A percentile compares a stretch with the other conserved stretches of the same genome.
phyloP scores from a whole-genome alignment of 2,329 filamentous ascomycete species.

The Cadophora malorum region DNA sequence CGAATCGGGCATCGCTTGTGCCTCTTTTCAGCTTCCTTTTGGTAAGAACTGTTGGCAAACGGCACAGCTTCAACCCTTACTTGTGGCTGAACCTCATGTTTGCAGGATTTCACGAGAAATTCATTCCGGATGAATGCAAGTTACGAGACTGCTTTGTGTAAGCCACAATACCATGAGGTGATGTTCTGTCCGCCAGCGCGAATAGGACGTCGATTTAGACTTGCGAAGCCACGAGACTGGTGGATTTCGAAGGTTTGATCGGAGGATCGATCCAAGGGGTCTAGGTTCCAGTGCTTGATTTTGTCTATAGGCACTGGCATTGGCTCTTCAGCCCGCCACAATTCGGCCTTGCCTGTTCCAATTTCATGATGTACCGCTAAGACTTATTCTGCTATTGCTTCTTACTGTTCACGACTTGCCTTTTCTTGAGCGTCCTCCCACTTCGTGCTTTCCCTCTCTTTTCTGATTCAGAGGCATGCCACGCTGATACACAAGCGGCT shows the following conservation, averaged over 20 bases:
- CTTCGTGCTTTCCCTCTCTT: slow-evolving; percentile 6
- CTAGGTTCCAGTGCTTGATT: slow-evolving; percentile 7
- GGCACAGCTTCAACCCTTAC: slow-evolving; percentile 13
- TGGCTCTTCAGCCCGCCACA: slow-evolving; percentile 19
- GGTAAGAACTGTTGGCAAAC: slow-evolving; percentile 14
- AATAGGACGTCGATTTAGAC: slow-evolving; percentile 7
- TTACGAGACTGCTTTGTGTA: neutral
- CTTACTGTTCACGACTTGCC: slow-evolving; percentile 2
- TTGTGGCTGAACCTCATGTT: neutral
- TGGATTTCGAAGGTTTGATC: neutral
- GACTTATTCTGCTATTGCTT: slow-evolving; percentile 9
- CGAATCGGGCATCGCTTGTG: slow-evolving; percentile 6
- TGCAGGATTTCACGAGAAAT: neutral
- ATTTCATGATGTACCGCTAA: slow-evolving; percentile 3
- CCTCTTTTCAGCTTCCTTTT: slow-evolving; percentile 7
- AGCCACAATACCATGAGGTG: neutral
- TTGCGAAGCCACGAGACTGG: slow-evolving; percentile 4
- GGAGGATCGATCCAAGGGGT: slow-evolving; percentile 9
- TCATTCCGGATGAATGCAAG: slow-evolving; percentile 2
- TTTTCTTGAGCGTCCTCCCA: slow-evolving; percentile 11
- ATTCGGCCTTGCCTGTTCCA: slow-evolving; percentile 3
- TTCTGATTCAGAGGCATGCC: slow-evolving; percentile 14
- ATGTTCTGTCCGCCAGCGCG: neutral
- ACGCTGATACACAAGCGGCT: slow-evolving; percentile 18
- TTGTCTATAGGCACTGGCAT: neutral